Conservation (phyloP, 257 asterid genomes). For the Salvia splendens region DNA sequence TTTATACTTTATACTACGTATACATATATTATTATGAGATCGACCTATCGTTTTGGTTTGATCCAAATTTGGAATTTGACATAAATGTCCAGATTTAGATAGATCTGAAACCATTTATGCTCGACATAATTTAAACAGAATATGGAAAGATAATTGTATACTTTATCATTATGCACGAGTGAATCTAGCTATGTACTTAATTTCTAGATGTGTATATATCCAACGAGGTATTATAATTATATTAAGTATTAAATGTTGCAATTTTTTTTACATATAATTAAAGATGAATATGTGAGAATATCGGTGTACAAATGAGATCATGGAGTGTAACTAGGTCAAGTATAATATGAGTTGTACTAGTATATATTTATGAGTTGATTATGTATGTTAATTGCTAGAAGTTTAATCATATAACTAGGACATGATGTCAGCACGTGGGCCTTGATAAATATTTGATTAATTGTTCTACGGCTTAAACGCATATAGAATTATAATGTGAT, state of each 20-base stretch:
- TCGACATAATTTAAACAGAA: neutral
- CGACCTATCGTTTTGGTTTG: neutral
- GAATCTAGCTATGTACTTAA: too few relatives aligned
- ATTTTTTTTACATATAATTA: too few relatives aligned
- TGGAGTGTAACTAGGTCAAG: too few relatives aligned
- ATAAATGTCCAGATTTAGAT: neutral
- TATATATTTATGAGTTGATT: neutral
- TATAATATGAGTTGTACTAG: too few relatives aligned
- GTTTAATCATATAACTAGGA: slow-evolving; percentile 28
- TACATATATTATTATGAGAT: neutral
- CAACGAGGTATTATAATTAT: too few relatives aligned
- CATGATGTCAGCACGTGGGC: slow-evolving; percentile 49
- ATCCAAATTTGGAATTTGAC: neutral
- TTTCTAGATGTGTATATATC: neutral
- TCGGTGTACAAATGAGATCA: too few relatives aligned
- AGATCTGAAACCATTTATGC: neutral
- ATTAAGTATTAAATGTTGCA: too few relatives aligned
- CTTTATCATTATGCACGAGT: too few relatives aligned
- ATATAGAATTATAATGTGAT: neutral
- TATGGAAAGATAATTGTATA: too few relatives aligned
- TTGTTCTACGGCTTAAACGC: slow-evolving; percentile 32
- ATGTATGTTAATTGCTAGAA: neutral
- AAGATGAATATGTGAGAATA: too few relatives aligned
- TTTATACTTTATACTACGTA: neutral
- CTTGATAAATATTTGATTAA: slow-evolving; percentile 35